These are phyloP conservation scores for Hammondia hammondi DNA, from an alignment of 169 alveolate species.

Conservation along the genomic window DNA sequence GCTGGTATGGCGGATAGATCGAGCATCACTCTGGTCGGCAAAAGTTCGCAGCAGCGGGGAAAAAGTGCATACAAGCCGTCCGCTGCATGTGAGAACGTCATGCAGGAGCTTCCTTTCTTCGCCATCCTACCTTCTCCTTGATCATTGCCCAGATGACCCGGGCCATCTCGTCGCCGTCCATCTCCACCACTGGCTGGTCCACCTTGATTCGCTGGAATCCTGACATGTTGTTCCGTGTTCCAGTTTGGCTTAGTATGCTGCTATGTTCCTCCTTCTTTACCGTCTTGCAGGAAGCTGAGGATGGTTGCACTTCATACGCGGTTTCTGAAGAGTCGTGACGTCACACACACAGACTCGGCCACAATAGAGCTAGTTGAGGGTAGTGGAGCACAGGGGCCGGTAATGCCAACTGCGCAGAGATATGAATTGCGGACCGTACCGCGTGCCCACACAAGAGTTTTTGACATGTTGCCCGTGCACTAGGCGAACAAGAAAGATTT, in stretches of 20 bases:
- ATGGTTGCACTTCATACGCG: not conserved
- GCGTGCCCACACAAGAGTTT: not conserved
- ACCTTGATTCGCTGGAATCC: conserved; percentile 78
- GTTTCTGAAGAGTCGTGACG: not conserved
- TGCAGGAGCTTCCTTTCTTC: no score
- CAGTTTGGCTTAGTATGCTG: not conserved
- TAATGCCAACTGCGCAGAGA: no score
- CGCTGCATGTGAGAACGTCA: not conserved
- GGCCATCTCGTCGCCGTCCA: conserved; percentile 97
- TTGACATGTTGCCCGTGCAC: not conserved
- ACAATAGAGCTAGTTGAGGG: not conserved
- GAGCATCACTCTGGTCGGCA: no score
- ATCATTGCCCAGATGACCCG: conserved; percentile 92
- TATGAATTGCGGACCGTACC: no score
- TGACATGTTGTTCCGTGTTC: not conserved
- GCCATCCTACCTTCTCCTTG: conserved; percentile 82
- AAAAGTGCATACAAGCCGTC: not conserved
- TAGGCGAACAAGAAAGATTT: not conserved
- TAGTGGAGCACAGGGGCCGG: no score
- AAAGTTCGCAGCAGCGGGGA: no score
- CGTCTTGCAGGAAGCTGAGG: not conserved
- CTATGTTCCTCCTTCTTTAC: not conserved
- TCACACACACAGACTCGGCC: not conserved
- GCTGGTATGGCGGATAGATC: no score
- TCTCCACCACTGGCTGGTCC: conserved; percentile 91